Percentiles rank a stretch among this genome's conserved stretches.
These are phyloP conservation scores for Rhizopus sp. DNA, from an alignment of 371 early-diverging fungal genomes.

Conservation along the genomic window DNA sequence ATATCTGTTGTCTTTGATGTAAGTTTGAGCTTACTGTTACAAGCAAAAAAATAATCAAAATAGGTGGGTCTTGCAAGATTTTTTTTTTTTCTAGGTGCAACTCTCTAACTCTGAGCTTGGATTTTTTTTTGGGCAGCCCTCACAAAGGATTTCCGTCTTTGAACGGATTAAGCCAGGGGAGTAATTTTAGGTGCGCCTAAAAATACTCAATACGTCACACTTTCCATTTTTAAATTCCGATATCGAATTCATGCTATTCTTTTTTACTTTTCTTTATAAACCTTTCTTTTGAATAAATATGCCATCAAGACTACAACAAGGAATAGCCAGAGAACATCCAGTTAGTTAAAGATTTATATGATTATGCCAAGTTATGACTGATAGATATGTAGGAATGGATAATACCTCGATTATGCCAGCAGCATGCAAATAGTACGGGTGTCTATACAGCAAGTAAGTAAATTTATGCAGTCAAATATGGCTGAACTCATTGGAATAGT, in stretches of 20 bases:
- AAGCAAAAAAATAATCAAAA: neutral
- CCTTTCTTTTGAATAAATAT: conserved; percentile 1
- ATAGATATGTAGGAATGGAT: conserved; percentile 22
- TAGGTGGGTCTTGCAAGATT: neutral
- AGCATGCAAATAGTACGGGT: conserved; percentile 26
- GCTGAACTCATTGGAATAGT: conserved; percentile 3
- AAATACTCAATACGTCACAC: too few relatives aligned
- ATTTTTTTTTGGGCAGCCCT: neutral
- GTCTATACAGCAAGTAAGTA: conserved; percentile 22
- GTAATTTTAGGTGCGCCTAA: too few relatives aligned
- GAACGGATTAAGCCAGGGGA: neutral
- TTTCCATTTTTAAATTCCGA: too few relatives aligned
- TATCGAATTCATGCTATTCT: neutral
- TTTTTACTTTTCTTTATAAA: neutral
- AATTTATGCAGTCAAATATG: neutral
- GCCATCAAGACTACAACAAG: conserved; percentile 20
- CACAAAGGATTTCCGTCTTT: neutral
- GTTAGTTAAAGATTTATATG: conserved; percentile 1
- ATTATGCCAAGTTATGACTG: neutral
- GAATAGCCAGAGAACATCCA: conserved; percentile 26
- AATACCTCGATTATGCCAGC: conserved; percentile 20
- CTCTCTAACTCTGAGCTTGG: neutral
- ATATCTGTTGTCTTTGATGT: neutral
- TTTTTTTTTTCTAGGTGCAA: neutral
- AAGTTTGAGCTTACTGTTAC: neutral